Evolutionary conservation across 148 eudicot genomes (phyloP).

Genomic region (Rhododendron mucronatum): DNA sequence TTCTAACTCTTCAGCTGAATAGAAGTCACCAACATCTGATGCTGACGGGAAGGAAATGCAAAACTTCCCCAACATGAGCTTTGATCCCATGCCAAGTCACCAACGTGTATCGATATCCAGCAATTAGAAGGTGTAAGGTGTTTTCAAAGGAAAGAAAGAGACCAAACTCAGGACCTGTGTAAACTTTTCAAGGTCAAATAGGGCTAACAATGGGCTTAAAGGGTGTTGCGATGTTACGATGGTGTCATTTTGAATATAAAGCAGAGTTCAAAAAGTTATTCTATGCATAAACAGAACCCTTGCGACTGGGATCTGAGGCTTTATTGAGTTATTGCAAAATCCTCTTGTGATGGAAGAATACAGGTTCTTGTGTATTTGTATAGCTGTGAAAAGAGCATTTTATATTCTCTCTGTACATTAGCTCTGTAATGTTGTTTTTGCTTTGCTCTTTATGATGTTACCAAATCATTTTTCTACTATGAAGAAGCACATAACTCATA

Average conservation of each 20-base stretch:
- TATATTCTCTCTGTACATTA: not conserved
- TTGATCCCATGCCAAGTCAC: not conserved
- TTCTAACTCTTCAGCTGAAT: not conserved
- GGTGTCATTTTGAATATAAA: not conserved
- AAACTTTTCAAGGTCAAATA: not conserved
- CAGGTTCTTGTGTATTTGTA: not conserved
- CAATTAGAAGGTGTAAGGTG: not conserved
- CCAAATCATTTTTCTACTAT: not conserved
- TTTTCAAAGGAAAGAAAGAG: not conserved
- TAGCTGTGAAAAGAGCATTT: not conserved
- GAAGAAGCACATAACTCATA: not conserved
- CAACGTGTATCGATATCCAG: not conserved
- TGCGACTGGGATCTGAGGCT: not conserved
- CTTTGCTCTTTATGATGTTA: not conserved
- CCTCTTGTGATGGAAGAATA: not conserved
- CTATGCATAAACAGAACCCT: not conserved
- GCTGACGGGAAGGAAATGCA: not conserved
- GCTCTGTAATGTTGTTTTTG: not conserved
- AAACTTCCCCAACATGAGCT: not conserved
- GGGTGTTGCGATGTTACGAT: not conserved
- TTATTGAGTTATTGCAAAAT: not conserved
- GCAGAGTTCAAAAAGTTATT: not conserved
- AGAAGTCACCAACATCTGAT: not conserved
- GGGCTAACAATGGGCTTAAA: not conserved
- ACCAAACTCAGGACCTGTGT: not conserved